These are phyloP conservation scores for Diversispora eburnea DNA, from an alignment of 192 early-diverging fungal species.

Conservation along the genomic window DNA sequence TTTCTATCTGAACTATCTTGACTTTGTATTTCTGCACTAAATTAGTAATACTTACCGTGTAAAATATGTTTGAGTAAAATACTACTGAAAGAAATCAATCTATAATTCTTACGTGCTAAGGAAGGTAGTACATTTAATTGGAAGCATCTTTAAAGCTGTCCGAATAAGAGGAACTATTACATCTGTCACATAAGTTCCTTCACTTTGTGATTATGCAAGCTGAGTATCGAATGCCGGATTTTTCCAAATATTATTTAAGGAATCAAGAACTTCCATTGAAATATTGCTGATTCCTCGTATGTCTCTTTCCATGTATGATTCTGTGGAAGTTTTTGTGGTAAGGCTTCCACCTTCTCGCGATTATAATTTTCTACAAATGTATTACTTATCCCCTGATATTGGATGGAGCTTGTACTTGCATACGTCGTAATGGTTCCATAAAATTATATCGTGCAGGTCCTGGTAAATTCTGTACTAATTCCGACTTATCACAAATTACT, in stretches of 20 bases:
- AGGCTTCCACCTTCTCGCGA: background rate
- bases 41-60: too few species aligned
- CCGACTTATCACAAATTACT: constrained; percentile 10
- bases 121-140: background rate
- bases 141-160: background rate
- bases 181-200: constrained; percentile 18
- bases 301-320: background rate
- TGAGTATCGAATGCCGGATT: background rate
- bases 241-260: background rate
- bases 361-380: background rate
- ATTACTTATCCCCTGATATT: background rate
- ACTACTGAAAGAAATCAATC: background rate
- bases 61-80: background rate
- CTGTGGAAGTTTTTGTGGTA: background rate
- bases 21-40: constrained; percentile 21
- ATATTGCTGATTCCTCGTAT: background rate
- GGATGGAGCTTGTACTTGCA: background rate
- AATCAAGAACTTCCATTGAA: background rate
- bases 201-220: constrained; percentile 3
- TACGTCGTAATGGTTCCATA: background rate
- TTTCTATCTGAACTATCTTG: constrained; percentile 6
- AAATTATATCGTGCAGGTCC: background rate
- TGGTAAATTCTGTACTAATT: background rate
- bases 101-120: constrained; percentile 1
- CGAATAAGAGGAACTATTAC: background rate